Percentiles rank a stretch among this genome's conserved stretches.
Conservation (phyloP, 768 basidiomycete genomes). For the Ramaria sp. region DNA sequence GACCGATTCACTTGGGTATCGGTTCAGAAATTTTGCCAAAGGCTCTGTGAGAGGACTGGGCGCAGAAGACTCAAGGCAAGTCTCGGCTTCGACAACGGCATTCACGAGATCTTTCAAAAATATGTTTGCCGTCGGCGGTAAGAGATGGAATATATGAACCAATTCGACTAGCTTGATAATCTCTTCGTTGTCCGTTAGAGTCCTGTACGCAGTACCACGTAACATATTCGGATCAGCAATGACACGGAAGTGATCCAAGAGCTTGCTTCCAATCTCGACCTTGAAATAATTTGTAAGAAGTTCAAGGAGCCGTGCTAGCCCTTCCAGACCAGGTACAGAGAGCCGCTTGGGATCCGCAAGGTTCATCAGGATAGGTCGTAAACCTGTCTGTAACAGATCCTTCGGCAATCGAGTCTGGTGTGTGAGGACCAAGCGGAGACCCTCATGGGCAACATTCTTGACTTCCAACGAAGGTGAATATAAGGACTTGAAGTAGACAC, state of each 20-base stretch:
- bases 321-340: slow-evolving; percentile 86
- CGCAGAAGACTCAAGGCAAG: slow-evolving; percentile 81
- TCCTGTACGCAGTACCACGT: slow-evolving; percentile 64
- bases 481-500: slow-evolving; percentile 96
- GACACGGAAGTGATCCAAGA: slow-evolving; percentile 90
- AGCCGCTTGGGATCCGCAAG: slow-evolving; percentile 92
- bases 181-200: slow-evolving; percentile 78
- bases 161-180: slow-evolving; percentile 91
- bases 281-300: slow-evolving; percentile 98
- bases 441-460: slow-evolving; percentile 92
- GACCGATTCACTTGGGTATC: slow-evolving; percentile 78
- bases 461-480: slow-evolving; percentile 88
- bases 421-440: slow-evolving; percentile 76
- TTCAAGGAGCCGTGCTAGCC: slow-evolving; percentile 85
- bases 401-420: slow-evolving; percentile 90
- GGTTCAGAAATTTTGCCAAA: slow-evolving; percentile 81
- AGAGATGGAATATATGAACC: slow-evolving; percentile 93
- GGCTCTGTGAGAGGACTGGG: slow-evolving; percentile 90
- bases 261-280: slow-evolving; percentile 96
- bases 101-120: slow-evolving; percentile 86
- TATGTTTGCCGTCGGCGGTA: slow-evolving; percentile 87
- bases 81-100: slow-evolving; percentile 84
- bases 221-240: slow-evolving; percentile 87
- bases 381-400: slow-evolving; percentile 87
- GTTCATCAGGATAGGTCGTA: slow-evolving; percentile 96